A percentile compares a stretch with the other conserved stretches of the same genome.
Conservation (phyloP, 805 yeast species). For the Yarrowia hollandica region DNA sequence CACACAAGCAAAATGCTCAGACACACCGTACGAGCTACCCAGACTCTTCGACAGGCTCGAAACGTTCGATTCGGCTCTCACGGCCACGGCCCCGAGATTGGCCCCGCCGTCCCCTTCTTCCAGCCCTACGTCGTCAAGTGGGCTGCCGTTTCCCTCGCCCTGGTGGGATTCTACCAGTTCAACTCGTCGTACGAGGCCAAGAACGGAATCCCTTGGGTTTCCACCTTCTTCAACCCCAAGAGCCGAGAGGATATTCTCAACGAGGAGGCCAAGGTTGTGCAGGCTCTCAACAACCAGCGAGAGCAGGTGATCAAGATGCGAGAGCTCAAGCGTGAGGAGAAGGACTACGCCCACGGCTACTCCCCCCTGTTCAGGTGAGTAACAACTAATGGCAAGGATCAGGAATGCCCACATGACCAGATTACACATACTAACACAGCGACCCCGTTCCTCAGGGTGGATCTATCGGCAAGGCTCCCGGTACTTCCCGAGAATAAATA, state of each 20-base stretch:
- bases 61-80: conserved; percentile 26
- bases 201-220: conserved; percentile 17
- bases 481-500: conserved; percentile 28
- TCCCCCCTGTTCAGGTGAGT: conserved; percentile 26
- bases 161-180: conserved; percentile 20
- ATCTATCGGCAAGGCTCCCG: conserved; percentile 29
- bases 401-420: not conserved
- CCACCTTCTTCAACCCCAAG: conserved; percentile 14
- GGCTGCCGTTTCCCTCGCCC: conserved; percentile 19
- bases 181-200: conserved; percentile 28
- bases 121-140: conserved; percentile 26
- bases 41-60: conserved; percentile 29
- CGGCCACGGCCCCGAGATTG: conserved; percentile 28
- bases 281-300: conserved; percentile 27
- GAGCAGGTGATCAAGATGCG: not conserved
- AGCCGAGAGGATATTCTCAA: conserved; percentile 27
- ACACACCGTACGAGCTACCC: conserved; percentile 26
- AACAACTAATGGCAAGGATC: not conserved
- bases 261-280: conserved; percentile 16
- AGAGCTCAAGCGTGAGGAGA: conserved; percentile 6
- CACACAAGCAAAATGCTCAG: conserved; percentile 21
- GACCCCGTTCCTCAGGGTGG: conserved; percentile 30
- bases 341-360: conserved; percentile 12
- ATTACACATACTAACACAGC: conserved; percentile 12
- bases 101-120: conserved; percentile 22